Evolutionary conservation across 495 filamentous ascomycete genomes (phyloP), one percentile per base, ranked within the genome.

Genomic region (Cryomyces antarcticus): DNA sequence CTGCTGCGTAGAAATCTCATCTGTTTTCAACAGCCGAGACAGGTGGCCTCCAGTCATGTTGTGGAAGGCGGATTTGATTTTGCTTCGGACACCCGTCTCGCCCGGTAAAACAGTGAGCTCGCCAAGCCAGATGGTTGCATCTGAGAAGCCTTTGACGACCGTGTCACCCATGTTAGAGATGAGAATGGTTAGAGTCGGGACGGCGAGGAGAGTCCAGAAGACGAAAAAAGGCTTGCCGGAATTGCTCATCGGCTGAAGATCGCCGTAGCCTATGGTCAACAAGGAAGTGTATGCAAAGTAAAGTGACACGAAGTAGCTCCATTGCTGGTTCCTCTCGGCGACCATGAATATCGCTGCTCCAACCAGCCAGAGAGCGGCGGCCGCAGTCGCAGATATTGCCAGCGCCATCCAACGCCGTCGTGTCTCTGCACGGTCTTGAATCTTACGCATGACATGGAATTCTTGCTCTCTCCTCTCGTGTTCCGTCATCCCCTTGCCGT

Each of bases 181-280:
- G 28, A 93, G 66, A 34, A 89, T 76, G 0, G 86, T 93, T 53
- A 86, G 71, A 3, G 78, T 73, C 1, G 86, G 86, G 2, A 94
- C 63, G 2, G 85, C 82, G 4, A 93, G 68, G 4, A 94, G 59
- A 24, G 80, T 80, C 87, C 87, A 96, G 47, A 93, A 74, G 6
- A 96, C 80, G 60, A 89, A 93, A 53, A 92, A 88, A 0, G 79
- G 60, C 52, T 76, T 81, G 0, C 79, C 82, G 3, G 75, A 65
- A 48, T 80, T 83, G 30, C 73, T 81, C 6, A 71, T 58, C 0
- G 78, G 80, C 30, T 70, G 72, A 30, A 76, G 64, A 47, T 93
- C 83, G 3, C 86, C 86, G 50, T 86, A 94, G 0, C 86, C 86
- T 41, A 94, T 83, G 1, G 86, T 93, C 5, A 87, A 64, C 31